phyloP scores from a whole-genome alignment of 2,329 filamentous ascomycete genomes.

The Sarocladium strictum region DNA sequence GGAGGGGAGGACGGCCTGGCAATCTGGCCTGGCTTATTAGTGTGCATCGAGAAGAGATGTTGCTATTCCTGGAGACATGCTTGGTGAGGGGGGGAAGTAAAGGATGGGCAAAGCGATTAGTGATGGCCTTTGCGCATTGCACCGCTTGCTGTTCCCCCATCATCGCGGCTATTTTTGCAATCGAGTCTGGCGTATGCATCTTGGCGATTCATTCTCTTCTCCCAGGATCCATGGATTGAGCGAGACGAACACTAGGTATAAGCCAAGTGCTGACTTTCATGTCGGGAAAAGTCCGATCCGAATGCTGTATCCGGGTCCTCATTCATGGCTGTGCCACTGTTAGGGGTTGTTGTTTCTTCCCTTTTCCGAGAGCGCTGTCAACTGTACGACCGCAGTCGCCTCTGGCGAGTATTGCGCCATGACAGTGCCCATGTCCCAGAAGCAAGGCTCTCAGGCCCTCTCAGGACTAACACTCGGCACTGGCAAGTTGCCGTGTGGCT shows the following conservation, averaged over 20 bases:
- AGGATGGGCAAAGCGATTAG: background rate
- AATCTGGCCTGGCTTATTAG: background rate
- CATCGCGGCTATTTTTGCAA: conserved; percentile 8
- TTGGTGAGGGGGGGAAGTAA: background rate
- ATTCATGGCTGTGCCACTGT: background rate
- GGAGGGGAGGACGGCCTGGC: background rate
- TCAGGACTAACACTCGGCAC: background rate
- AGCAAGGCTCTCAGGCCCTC: background rate
- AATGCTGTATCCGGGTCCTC: too few relatives aligned
- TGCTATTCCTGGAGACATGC: conserved; percentile 1
- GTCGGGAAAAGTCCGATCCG: background rate
- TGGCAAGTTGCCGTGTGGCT: background rate
- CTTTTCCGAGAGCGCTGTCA: too few relatives aligned
- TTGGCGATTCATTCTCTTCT: too few relatives aligned
- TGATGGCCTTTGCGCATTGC: background rate
- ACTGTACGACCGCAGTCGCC: too few relatives aligned
- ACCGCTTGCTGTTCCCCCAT: background rate
- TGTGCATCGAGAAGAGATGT: background rate
- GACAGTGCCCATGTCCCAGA: too few relatives aligned
- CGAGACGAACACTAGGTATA: too few relatives aligned
- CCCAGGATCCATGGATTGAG: too few relatives aligned
- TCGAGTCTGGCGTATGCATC: background rate
- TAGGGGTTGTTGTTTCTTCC: too few relatives aligned
- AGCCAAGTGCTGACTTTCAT: too few relatives aligned
- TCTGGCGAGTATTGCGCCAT: too few relatives aligned